A percentile compares a stretch with the other conserved stretches of the same genome.
These are phyloP conservation scores for Alternaria panax DNA, from an alignment of 2,329 filamentous ascomycete genomes.

Conservation along the genomic window DNA sequence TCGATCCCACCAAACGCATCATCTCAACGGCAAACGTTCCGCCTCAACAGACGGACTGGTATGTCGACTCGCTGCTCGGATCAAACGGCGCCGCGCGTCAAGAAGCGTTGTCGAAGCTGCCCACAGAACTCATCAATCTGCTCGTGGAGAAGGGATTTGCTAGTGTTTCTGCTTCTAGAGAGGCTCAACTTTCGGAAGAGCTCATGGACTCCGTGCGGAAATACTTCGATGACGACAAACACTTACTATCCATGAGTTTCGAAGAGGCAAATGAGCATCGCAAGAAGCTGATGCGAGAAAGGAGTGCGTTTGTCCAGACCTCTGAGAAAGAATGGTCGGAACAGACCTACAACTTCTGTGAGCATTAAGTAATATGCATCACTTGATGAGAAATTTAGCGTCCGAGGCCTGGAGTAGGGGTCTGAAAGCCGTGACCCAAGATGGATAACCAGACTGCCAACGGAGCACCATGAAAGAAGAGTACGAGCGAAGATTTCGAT, in stretches of 20 bases:
- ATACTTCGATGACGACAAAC: slow-evolving; percentile 6
- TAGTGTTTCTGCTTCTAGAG: background rate
- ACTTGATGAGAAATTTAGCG: background rate
- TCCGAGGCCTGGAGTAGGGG: no score
- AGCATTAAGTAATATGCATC: slow-evolving; percentile 13
- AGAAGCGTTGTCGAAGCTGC: slow-evolving; percentile 18
- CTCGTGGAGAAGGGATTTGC: slow-evolving; percentile 14
- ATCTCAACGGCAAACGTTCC: slow-evolving; percentile 62
- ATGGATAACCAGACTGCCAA: no score
- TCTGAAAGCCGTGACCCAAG: no score
- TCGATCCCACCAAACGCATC: slow-evolving; percentile 63
- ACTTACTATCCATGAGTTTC: slow-evolving; percentile 21
- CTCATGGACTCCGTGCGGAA: slow-evolving; percentile 23
- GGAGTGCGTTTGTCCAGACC: slow-evolving; percentile 8
- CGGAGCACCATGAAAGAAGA: no score
- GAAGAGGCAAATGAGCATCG: slow-evolving; percentile 21
- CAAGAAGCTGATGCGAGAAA: slow-evolving; percentile 19
- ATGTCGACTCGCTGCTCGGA: slow-evolving; percentile 28
- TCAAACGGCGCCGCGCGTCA: background rate
- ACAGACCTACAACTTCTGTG: slow-evolving; percentile 22
- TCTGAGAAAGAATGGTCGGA: slow-evolving; percentile 5
- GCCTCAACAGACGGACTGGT: slow-evolving; percentile 60
- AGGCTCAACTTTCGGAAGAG: slow-evolving; percentile 22
- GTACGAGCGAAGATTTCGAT: no score
- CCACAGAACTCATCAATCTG: slow-evolving; percentile 22